A percentile compares a stretch with the other conserved stretches of the same genome.
phyloP scores from a whole-genome alignment of 257 asterid species.

The Petunia secreta region DNA sequence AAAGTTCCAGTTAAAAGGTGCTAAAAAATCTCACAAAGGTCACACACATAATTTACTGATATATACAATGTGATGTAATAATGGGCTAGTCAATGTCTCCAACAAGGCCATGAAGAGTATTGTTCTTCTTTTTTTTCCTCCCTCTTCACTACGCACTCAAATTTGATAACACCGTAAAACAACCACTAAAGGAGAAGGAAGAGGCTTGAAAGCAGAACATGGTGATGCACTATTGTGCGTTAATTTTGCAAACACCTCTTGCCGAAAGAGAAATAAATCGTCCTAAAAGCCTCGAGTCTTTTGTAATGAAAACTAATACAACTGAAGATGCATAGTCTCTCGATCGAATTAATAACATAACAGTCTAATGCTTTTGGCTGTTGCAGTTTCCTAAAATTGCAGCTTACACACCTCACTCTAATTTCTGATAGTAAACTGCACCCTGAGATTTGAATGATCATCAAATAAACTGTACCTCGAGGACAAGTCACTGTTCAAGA shows the following conservation, averaged over 20 bases:
- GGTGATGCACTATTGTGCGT: neutral
- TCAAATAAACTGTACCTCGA: too few relatives aligned
- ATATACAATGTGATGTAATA: neutral
- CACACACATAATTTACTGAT: neutral
- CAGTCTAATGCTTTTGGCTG: neutral
- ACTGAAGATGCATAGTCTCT: neutral
- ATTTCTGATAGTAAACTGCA: too few relatives aligned
- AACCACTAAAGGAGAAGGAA: neutral
- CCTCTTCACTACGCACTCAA: neutral
- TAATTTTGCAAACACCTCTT: neutral
- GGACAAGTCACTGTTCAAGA: too few relatives aligned
- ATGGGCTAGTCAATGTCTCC: neutral
- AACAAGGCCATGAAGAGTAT: neutral
- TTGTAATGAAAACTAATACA: neutral
- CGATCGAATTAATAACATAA: neutral
- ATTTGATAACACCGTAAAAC: neutral
- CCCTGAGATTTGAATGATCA: too few relatives aligned
- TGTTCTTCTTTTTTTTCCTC: neutral
- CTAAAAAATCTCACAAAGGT: neutral
- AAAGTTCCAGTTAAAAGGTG: neutral
- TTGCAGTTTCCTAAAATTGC: neutral
- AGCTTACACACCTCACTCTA: neutral
- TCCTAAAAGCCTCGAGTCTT: neutral
- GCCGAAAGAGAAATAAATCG: neutral
- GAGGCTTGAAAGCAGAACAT: neutral